Evolutionary conservation across 495 filamentous ascomycete species (phyloP).

Genomic region (Penicillium subrubescens): DNA sequence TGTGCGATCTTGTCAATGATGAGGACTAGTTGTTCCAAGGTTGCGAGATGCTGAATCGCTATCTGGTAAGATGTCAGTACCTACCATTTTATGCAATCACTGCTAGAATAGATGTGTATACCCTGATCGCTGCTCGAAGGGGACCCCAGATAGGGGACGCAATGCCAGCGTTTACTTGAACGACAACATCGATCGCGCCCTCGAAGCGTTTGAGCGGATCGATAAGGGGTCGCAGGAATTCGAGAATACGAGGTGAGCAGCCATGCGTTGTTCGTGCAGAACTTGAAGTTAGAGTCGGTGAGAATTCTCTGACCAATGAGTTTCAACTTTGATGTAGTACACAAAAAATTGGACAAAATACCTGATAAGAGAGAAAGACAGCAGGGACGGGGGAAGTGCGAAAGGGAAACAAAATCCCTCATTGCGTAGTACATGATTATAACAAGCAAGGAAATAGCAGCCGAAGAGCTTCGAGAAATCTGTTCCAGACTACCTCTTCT

Average conservation of each 20-base stretch:
- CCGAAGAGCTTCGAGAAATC: too few relatives aligned
- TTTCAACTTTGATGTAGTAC: too few relatives aligned
- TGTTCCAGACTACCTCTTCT: background rate
- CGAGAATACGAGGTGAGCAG: background rate
- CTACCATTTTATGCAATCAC: too few relatives aligned
- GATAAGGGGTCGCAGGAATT: background rate
- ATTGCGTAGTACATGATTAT: too few relatives aligned
- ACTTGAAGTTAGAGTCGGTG: background rate
- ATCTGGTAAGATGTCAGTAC: background rate
- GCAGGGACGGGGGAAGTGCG: too few relatives aligned
- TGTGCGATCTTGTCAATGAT: background rate
- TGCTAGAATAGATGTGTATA: background rate
- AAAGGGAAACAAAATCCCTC: too few relatives aligned
- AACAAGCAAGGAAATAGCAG: too few relatives aligned
- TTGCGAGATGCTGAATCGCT: background rate
- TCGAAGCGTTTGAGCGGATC: background rate
- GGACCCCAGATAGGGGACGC: conserved; percentile 23
- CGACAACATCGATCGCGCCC: background rate
- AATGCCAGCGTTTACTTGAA: background rate
- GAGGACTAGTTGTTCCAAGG: background rate
- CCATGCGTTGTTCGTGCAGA: too few relatives aligned
- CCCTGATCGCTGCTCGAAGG: background rate
- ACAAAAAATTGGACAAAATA: too few relatives aligned
- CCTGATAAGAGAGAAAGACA: too few relatives aligned
- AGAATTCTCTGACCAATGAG: too few relatives aligned